Conservation (phyloP, 352 stramenopile species). For the Phytophthora europaea region DNA sequence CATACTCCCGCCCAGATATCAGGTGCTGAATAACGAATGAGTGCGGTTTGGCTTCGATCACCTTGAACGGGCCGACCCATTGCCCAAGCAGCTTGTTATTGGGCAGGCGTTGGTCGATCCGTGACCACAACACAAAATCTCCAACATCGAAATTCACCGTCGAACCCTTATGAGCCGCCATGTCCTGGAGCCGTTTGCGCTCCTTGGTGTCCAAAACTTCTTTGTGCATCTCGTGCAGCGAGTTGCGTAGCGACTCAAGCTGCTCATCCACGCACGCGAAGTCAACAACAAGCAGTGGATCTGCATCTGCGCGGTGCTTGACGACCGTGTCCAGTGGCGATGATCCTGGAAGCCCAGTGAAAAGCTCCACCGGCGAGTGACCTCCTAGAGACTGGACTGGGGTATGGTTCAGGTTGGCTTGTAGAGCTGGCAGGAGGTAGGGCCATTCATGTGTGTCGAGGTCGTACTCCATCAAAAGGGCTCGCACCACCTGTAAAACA, state of each 20-base stretch:
- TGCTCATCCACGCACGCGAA: background rate
- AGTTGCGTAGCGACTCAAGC: constrained; percentile 2
- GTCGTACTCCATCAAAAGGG: too few relatives aligned
- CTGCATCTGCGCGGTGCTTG: background rate
- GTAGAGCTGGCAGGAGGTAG: constrained; percentile 22
- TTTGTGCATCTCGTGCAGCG: constrained; percentile 14
- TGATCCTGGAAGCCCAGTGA: constrained; percentile 18
- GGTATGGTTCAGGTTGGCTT: constrained; percentile 29
- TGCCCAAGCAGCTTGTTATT: too few relatives aligned
- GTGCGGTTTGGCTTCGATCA: too few relatives aligned
- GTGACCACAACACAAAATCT: too few relatives aligned
- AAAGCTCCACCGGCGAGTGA: constrained; percentile 22
- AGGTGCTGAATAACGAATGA: too few relatives aligned
- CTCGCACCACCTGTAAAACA: too few relatives aligned
- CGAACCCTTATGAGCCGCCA: too few relatives aligned
- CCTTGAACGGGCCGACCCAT: too few relatives aligned
- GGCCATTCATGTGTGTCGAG: constrained; percentile 5
- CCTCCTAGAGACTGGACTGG: constrained; percentile 15
- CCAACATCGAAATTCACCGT: too few relatives aligned
- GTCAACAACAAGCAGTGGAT: background rate
- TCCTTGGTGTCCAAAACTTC: constrained; percentile 10
- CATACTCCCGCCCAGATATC: too few relatives aligned
- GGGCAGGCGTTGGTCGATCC: too few relatives aligned
- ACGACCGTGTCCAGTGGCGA: constrained; percentile 3
- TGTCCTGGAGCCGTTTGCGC: background rate